Percentiles rank a stretch among this genome's conserved stretches.
These are phyloP conservation scores for Carex scoparia DNA, from an alignment of 176 grass and related monocot species.

Conservation along the genomic window DNA sequence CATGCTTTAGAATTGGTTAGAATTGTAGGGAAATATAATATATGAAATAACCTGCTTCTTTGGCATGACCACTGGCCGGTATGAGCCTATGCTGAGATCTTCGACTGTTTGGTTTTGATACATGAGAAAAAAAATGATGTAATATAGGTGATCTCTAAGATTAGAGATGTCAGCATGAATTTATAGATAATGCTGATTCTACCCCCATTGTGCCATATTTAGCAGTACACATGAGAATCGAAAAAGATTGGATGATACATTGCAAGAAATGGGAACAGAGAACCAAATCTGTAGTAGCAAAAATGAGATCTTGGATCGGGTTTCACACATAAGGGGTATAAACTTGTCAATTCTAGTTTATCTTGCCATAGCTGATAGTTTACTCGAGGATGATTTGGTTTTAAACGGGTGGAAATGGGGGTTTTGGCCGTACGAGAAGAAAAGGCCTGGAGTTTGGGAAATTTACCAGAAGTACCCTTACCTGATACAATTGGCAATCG, in stretches of 20 bases:
- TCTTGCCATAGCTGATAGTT: slow-evolving; percentile 90
- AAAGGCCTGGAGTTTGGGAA: slow-evolving; percentile 65
- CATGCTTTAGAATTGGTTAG: slow-evolving; percentile 60
- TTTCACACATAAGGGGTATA: slow-evolving; percentile 61
- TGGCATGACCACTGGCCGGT: slow-evolving; percentile 96
- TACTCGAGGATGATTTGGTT: slow-evolving; percentile 78
- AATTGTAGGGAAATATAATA: slow-evolving; percentile 46
- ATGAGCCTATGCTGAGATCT: slow-evolving; percentile 70
- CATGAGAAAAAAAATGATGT: slow-evolving; percentile 79
- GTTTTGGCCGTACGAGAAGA: slow-evolving; percentile 79
- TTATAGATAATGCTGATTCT: slow-evolving; percentile 23
- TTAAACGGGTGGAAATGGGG: slow-evolving; percentile 83
- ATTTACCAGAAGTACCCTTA: slow-evolving; percentile 75
- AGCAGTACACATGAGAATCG: slow-evolving; percentile 97
- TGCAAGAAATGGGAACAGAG: slow-evolving; percentile 94
- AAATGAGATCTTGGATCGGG: slow-evolving; percentile 81
- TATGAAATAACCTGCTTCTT: slow-evolving; percentile 48
- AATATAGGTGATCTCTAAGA: slow-evolving; percentile 77
- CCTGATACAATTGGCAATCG: slow-evolving; percentile 90
- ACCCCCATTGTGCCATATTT: slow-evolving; percentile 45
- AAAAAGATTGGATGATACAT: slow-evolving; percentile 99
- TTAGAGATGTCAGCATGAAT: slow-evolving; percentile 49
- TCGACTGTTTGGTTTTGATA: slow-evolving; percentile 67
- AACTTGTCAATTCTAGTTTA: slow-evolving; percentile 57
- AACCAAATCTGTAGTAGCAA: slow-evolving; percentile 94